Evolutionary conservation across 208 protist genomes (phyloP).

Genomic region (Leishmania major): DNA sequence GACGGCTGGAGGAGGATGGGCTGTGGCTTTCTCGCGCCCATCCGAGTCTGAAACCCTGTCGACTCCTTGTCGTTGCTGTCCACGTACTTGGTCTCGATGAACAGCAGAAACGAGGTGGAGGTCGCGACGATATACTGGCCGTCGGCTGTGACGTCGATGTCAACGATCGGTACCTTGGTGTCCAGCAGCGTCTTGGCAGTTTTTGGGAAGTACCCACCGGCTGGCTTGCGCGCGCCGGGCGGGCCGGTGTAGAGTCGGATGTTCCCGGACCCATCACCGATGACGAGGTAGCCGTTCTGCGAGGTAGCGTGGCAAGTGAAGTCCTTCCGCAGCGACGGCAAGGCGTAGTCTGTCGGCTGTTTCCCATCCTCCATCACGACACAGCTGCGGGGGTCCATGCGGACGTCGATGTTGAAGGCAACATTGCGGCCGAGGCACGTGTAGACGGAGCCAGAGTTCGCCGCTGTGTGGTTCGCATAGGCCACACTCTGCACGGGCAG

Average conservation of each 20-base stretch:
- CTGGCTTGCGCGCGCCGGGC: constrained; percentile 46
- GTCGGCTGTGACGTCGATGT: constrained; percentile 63
- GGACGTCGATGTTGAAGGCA: constrained; percentile 74
- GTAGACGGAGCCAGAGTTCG: constrained; percentile 38
- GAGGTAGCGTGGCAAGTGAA: constrained; percentile 74
- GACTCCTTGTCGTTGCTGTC: constrained; percentile 28
- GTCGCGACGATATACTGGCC: constrained; percentile 65
- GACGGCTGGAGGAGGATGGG: constrained; percentile 53
- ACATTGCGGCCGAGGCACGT: constrained; percentile 55
- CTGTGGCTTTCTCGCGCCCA: constrained; percentile 58
- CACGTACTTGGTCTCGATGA: constrained; percentile 57
- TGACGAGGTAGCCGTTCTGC: constrained; percentile 51
- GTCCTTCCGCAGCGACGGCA: constrained; percentile 27
- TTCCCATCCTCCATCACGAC: constrained; percentile 49
- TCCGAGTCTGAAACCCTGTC: constrained; percentile 50
- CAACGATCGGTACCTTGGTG: constrained; percentile 51
- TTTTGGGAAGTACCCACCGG: constrained; percentile 55
- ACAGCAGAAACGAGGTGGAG: constrained; percentile 35
- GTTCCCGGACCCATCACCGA: constrained; percentile 51
- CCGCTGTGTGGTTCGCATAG: constrained; percentile 52
- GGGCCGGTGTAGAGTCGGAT: constrained; percentile 71
- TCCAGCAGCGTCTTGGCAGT: constrained; percentile 63
- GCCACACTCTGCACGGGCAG: constrained; percentile 31
- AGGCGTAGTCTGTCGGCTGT: constrained; percentile 39
- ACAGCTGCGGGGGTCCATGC: constrained; percentile 51